Evolutionary conservation across 805 yeast species (phyloP).

Genomic region (Peterozyma toletana): DNA sequence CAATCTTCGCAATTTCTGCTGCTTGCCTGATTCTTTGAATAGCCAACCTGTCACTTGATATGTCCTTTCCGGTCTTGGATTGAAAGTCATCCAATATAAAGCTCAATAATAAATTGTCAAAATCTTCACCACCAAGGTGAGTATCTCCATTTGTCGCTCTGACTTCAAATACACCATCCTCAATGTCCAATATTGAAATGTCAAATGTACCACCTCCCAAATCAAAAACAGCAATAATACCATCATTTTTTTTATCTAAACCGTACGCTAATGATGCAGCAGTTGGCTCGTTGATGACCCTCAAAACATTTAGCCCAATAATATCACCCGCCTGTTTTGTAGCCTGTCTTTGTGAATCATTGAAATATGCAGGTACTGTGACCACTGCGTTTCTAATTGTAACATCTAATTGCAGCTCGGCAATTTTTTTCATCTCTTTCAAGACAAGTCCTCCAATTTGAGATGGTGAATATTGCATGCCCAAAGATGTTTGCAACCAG

Average conservation of each 20-base stretch:
- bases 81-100: constrained; percentile 75
- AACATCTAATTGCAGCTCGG: constrained; percentile 76
- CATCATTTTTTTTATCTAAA: constrained; percentile 63
- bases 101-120: constrained; percentile 77
- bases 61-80: constrained; percentile 62
- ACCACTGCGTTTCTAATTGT: constrained; percentile 82
- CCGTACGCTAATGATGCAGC: constrained; percentile 94
- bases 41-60: constrained; percentile 63
- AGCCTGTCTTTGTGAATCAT: constrained; percentile 86
- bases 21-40: constrained; percentile 84
- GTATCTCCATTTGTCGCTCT: constrained; percentile 93
- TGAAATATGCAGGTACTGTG: constrained; percentile 85
- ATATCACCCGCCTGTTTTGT: constrained; percentile 94
- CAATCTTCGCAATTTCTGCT: constrained; percentile 86
- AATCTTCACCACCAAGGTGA: constrained; percentile 87
- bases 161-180: constrained; percentile 95
- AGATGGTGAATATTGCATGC: constrained; percentile 85
- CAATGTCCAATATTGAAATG: constrained; percentile 90
- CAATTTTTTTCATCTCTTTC: constrained; percentile 93
- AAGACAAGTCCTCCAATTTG: constrained; percentile 91
- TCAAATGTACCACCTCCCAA: constrained; percentile 98
- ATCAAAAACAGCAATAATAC: constrained; percentile 85
- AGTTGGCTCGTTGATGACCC: constrained; percentile 85
- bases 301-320: constrained; percentile 80
- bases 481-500: constrained; percentile 82